Base-by-base conservation (phyloP, 208 protist genomes). In the Trypanosoma melophagium region DNA sequence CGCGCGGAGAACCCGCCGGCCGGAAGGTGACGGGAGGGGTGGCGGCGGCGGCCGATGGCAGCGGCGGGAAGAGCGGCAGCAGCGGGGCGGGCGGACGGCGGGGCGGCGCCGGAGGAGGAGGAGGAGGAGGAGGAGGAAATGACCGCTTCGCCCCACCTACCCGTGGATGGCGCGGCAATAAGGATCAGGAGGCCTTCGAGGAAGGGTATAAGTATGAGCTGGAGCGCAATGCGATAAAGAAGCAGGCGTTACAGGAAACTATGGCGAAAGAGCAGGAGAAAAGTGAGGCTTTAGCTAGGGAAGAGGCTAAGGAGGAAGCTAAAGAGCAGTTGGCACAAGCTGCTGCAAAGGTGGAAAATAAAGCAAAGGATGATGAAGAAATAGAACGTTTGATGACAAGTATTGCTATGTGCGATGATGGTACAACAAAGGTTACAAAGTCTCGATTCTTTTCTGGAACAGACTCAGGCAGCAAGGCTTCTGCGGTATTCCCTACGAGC, bases 131-230 rank as follows among this genome's bases (percentile, higher is more conserved):
- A 1, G 25, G 44, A 31, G 68, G 64, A 25, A 77, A 79, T 58
- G 86, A 95, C 31, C 84, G 86, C 54, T 93, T 93, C 57, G 72
- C 62, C 24, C 77, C 83, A 1, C 84, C 82, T 4, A 55, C 84
- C 3, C 65, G 81, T 42, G 59, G 73, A 7, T 73, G 74, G 52
- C 80, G 85, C 28, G 69, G 86, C n/a, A 86, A 69, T 25, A 84
- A 77, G 28, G 83, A 95, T 54, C 70, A 89, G 52, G 90, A 95
- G 60, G 87, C 90, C 9, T 95, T 95, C 56, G 90, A 93, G 38
- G 84, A 89, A 60, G 90, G 90, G 0, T 81, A 87, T 69, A 71
- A 83, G 70, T 95, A 95, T 64, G 87, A 95, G 60, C 77, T 93
- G 59, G 80, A 89, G 74, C 84, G 77, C 41, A 89, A 71, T 60